Evolutionary conservation across 176 grass and related monocot species (phyloP).

Genomic region (Dactylis glomerata): DNA sequence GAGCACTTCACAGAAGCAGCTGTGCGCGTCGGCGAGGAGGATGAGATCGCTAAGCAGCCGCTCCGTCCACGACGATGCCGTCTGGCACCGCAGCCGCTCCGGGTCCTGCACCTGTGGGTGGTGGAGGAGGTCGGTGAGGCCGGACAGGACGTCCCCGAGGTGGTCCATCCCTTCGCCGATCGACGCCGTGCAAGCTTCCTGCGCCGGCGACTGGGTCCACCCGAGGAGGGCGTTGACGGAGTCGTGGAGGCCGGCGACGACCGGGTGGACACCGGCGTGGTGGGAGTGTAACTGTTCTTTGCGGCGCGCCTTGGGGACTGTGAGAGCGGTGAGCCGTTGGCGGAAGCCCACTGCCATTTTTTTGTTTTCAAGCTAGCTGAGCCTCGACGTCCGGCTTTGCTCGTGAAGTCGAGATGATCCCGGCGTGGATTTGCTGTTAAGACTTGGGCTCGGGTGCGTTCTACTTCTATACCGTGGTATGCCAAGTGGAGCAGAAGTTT

Average conservation of each 20-base stretch:
- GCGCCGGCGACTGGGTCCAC: conserved; percentile 24
- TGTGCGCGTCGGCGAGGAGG: conserved; percentile 48
- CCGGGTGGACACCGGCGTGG: not conserved
- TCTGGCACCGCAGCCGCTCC: not conserved
- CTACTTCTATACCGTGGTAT: too few relatives aligned
- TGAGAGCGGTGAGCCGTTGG: too few relatives aligned
- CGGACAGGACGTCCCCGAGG: conserved; percentile 15
- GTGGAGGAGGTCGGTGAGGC: conserved; percentile 33
- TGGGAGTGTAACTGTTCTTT: too few relatives aligned
- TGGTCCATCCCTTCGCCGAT: conserved; percentile 21
- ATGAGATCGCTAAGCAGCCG: conserved; percentile 49
- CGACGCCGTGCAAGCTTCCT: conserved; percentile 9
- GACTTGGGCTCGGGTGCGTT: too few relatives aligned
- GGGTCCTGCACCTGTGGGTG: conserved; percentile 50
- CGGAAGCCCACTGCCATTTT: too few relatives aligned
- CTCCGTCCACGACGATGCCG: conserved; percentile 16
- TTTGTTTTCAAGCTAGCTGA: too few relatives aligned
- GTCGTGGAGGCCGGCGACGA: conserved; percentile 37
- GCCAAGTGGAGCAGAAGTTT: too few relatives aligned
- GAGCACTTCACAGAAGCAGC: conserved; percentile 46
- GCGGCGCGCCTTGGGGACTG: too few relatives aligned
- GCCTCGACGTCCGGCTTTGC: too few relatives aligned
- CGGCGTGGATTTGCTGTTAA: too few relatives aligned
- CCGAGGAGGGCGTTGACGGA: not conserved
- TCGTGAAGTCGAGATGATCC: too few relatives aligned